phyloP scores from a whole-genome alignment of 176 grass and related monocot genomes.

The Hordeum vulgare region MorexV3_pseudomolecules_assembly NC_058523.1:491349279-491349778 shows the following conservation, averaged over 20 bases:
- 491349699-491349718: slow-evolving; percentile 88
- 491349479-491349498: slow-evolving; percentile 78
- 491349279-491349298: slow-evolving; percentile 46
- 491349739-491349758: slow-evolving; percentile 72
- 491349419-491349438: slow-evolving; percentile 94
- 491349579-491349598: slow-evolving; percentile 66
- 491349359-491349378: slow-evolving; percentile 80
- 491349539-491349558: slow-evolving; percentile 92
- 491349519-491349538: slow-evolving; percentile 68
- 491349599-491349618: slow-evolving; percentile 76
- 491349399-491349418: slow-evolving; percentile 80
- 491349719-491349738: slow-evolving; percentile 74
- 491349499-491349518: slow-evolving; percentile 75
- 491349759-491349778: slow-evolving; percentile 75
- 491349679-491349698: slow-evolving; percentile 94
- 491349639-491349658: slow-evolving; percentile 72
- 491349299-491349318: slow-evolving; percentile 93
- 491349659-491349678: slow-evolving; percentile 91
- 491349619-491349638: slow-evolving; percentile 69
- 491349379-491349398: slow-evolving; percentile 84
- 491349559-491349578: slow-evolving; percentile 84
- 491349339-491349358: slow-evolving; percentile 91
- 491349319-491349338: slow-evolving; percentile 83
- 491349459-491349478: slow-evolving; percentile 89
- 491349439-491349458: slow-evolving; percentile 81